A percentile compares a stretch with the other conserved stretches of the same genome.
phyloP scores from a whole-genome alignment of 2,329 filamentous ascomycete genomes.

The Claviceps spartinae region DNA sequence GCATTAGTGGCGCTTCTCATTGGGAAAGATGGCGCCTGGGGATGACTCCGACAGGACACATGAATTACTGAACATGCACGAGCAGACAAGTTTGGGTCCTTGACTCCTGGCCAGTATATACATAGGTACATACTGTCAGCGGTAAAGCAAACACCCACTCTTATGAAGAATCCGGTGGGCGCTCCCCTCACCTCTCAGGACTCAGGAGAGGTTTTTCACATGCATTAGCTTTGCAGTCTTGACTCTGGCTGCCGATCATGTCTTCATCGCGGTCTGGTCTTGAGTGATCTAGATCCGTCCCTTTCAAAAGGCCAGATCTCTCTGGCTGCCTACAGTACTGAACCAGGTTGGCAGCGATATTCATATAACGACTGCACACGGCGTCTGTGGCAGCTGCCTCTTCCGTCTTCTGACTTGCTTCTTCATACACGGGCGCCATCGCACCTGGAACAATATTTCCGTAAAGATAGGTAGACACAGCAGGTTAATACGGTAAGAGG shows the following conservation, averaged over 20 bases:
- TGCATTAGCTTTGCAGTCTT: background rate
- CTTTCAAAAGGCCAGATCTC: background rate
- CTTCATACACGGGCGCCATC: background rate
- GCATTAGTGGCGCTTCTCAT: background rate
- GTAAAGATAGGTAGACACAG: background rate
- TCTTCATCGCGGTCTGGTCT: background rate
- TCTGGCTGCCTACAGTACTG: background rate
- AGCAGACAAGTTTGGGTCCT: background rate
- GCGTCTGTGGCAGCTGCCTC: background rate
- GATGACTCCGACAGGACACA: background rate
- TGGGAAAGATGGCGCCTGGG: background rate
- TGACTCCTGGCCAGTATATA: background rate
- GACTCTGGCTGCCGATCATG: background rate
- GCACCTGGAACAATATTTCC: background rate
- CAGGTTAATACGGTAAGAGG: too few species aligned
- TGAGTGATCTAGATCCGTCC: background rate
- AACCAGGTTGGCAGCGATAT: background rate
- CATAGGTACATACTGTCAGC: background rate
- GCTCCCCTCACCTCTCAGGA: background rate
- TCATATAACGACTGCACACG: background rate
- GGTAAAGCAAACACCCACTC: background rate
- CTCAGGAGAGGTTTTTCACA: background rate
- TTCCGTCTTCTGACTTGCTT: background rate
- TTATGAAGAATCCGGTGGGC: background rate
- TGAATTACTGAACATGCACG: background rate